A percentile compares a stretch with the other conserved stretches of the same genome.
Conservation (phyloP, 225 moss, liverwort and hornwort species). For the Lunularia cruciata region DNA sequence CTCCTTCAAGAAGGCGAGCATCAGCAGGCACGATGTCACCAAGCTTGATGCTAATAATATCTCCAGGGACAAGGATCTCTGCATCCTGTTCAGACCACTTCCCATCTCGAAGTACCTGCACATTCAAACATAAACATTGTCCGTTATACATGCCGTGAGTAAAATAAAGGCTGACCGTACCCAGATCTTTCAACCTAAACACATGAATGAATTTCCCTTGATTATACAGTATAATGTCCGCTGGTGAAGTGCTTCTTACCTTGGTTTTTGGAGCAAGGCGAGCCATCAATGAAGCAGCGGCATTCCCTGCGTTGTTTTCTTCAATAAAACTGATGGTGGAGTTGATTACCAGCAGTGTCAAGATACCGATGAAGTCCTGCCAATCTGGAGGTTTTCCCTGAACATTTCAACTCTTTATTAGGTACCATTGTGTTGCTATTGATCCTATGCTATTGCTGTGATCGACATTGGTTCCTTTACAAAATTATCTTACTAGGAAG, state of each 20-base stretch:
- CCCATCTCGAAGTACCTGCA: constrained; percentile 37
- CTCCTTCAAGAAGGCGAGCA: constrained; percentile 26
- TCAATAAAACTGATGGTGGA: constrained; percentile 29
- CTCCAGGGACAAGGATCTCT: constrained; percentile 35
- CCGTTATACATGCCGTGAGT: background rate
- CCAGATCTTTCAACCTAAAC: too few relatives aligned
- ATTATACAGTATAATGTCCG: background rate
- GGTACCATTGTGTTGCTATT: background rate
- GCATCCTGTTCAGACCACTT: constrained; percentile 36
- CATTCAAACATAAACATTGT: background rate
- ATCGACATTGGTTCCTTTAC: too few relatives aligned
- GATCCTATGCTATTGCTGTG: too few relatives aligned
- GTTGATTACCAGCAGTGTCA: constrained; percentile 23
- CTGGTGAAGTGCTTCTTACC: constrained; percentile 1
- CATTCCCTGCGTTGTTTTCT: constrained; percentile 30
- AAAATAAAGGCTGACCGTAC: background rate
- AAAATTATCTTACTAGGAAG: background rate
- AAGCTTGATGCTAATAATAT: constrained; percentile 34
- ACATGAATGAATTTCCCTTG: too few relatives aligned
- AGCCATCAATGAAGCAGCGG: constrained; percentile 28
- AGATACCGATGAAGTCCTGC: constrained; percentile 27
- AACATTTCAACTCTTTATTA: background rate
- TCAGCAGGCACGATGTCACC: constrained; percentile 39
- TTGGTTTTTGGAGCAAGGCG: constrained; percentile 30
- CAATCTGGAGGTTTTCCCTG: constrained; percentile 22